phyloP scores from a whole-genome alignment of 1,284 basidiomycete species.

The Ustilago trichophora region DNA sequence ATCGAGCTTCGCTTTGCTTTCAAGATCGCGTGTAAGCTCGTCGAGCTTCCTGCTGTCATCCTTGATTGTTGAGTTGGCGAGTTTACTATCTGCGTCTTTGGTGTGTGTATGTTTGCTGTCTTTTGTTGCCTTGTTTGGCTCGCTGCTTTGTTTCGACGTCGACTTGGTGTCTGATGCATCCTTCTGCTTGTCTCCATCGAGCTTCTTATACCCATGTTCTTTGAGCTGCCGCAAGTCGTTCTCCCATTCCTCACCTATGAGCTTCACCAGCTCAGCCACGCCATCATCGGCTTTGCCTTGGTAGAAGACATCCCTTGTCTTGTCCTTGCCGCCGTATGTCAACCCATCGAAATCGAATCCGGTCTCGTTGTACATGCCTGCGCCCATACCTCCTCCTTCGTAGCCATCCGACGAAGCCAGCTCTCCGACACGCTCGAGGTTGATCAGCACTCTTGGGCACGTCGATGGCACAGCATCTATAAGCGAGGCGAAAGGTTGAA shows the following conservation, averaged over 20 bases:
- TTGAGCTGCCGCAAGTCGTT: constrained; percentile 24
- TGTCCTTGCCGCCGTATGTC: constrained; percentile 31
- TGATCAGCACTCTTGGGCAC: constrained; percentile 70
- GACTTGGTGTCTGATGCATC: neutral
- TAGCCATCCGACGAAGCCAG: constrained; percentile 67
- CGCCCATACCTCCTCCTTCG: constrained; percentile 64
- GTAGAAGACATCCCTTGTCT: constrained; percentile 56
- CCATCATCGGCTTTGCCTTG: constrained; percentile 57
- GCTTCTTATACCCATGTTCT: constrained; percentile 16
- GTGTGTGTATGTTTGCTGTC: neutral
- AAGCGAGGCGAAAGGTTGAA: constrained; percentile 71
- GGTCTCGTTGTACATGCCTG: constrained; percentile 30
- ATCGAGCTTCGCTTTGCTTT: constrained; percentile 24
- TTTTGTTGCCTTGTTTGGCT: neutral
- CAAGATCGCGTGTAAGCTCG: constrained; percentile 17
- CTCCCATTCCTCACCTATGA: constrained; percentile 53
- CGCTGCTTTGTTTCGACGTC: neutral
- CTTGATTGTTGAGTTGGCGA: constrained; percentile 18
- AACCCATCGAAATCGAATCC: constrained; percentile 63
- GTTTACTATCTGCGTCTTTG: neutral
- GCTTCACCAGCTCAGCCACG: constrained; percentile 39
- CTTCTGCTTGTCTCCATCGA: constrained; percentile 6
- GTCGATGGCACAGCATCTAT: constrained; percentile 67
- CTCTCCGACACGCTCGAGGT: constrained; percentile 71
- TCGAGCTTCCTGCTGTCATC: constrained; percentile 23